These are phyloP conservation scores for Pilobolus umbonatus DNA, from an alignment of 192 early-diverging fungal genomes.

Conservation along the genomic window DNA sequence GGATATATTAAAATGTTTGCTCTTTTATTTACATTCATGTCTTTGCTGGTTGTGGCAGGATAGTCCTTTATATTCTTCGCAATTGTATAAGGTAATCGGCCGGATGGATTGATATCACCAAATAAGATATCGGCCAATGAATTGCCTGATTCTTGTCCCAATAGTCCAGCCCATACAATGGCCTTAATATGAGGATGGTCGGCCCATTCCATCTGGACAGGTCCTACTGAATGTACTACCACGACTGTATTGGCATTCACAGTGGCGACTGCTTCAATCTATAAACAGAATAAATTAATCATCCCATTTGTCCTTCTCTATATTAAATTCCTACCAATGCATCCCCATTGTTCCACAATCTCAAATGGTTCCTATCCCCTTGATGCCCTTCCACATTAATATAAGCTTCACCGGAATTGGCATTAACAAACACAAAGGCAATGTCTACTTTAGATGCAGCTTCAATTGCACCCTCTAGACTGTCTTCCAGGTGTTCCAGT, in stretches of 20 bases:
- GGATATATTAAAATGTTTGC: not conserved
- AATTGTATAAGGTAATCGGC: slow-evolving; percentile 62
- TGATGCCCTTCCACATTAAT: slow-evolving; percentile 44
- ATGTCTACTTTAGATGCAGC: slow-evolving; percentile 38
- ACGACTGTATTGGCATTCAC: slow-evolving; percentile 52
- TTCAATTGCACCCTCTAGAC: slow-evolving; percentile 8
- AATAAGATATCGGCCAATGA: slow-evolving; percentile 64
- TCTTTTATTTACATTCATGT: slow-evolving; percentile 2
- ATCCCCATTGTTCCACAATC: slow-evolving; percentile 54
- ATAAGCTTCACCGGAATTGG: slow-evolving; percentile 29
- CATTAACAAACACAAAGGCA: slow-evolving; percentile 37
- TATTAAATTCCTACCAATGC: slow-evolving; percentile 47
- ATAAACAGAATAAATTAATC: not conserved
- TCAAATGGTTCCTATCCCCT: slow-evolving; percentile 54
- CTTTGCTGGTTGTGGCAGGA: slow-evolving; percentile 11
- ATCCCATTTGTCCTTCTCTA: not conserved
- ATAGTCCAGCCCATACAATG: slow-evolving; percentile 51
- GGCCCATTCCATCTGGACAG: slow-evolving; percentile 56
- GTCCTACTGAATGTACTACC: slow-evolving; percentile 52
- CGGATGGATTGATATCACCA: slow-evolving; percentile 59
- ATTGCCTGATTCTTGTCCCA: slow-evolving; percentile 67
- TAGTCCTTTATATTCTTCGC: slow-evolving; percentile 40
- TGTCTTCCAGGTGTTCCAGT: slow-evolving; percentile 2
- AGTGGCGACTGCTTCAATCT: slow-evolving; percentile 46
- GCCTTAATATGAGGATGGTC: slow-evolving; percentile 58